These are phyloP conservation scores for Debaryomyces maramus DNA, from an alignment of 805 yeast genomes.

Conservation along the genomic window DNA sequence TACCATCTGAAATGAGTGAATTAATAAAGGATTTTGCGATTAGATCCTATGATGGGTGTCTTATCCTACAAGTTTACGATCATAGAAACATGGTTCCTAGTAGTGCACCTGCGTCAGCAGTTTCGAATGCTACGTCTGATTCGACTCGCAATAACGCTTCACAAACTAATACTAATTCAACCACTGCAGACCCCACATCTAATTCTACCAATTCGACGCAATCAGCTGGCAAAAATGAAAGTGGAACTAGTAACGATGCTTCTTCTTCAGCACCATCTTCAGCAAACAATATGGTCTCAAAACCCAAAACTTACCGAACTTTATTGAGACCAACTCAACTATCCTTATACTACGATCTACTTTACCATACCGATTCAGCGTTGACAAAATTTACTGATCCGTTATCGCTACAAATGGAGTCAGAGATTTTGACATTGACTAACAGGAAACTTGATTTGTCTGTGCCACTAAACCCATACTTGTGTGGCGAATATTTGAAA, in stretches of 20 bases:
- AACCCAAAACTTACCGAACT: conserved; percentile 76
- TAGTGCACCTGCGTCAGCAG: conserved; percentile 1
- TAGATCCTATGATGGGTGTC: conserved; percentile 84
- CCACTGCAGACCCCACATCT: conserved; percentile 3
- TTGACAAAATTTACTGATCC: conserved; percentile 77
- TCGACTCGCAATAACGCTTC: not conserved
- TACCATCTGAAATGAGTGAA: conserved; percentile 88
- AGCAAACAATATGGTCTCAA: conserved; percentile 21
- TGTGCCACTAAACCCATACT: conserved; percentile 71
- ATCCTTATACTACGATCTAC: conserved; percentile 79
- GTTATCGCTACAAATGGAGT: conserved; percentile 77
- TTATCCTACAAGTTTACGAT: conserved; percentile 83
- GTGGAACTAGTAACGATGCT: conserved; percentile 11
- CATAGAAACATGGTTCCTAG: conserved; percentile 57
- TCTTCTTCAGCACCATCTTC: conserved; percentile 7
- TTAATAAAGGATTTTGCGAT: conserved; percentile 84
- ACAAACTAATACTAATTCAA: conserved; percentile 2
- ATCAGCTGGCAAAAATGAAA: conserved; percentile 4
- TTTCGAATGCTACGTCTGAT: not conserved
- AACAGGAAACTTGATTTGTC: conserved; percentile 74
- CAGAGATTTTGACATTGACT: conserved; percentile 80
- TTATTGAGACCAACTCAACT: conserved; percentile 77
- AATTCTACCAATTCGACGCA: conserved; percentile 8
- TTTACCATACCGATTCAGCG: conserved; percentile 76
- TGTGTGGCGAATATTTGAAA: conserved; percentile 43